phyloP scores from a whole-genome alignment of 768 basidiomycete genomes.

The Kwoniella heveanensis region DNA sequence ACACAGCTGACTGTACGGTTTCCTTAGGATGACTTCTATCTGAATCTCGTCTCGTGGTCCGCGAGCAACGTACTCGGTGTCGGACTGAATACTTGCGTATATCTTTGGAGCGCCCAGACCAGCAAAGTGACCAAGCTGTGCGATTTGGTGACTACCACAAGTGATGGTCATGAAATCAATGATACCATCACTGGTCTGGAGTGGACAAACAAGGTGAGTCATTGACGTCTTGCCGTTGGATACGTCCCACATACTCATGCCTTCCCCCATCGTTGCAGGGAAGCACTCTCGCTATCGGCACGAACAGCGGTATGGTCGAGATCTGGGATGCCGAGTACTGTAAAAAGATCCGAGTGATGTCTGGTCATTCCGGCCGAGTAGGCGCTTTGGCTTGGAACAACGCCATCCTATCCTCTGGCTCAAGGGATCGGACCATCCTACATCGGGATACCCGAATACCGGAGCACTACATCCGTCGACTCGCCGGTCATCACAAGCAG shows the following conservation, averaged over 20 bases:
- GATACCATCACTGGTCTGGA: slow-evolving; percentile 84
- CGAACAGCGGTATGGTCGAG: slow-evolving; percentile 80
- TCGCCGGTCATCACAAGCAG: slow-evolving; percentile 63
- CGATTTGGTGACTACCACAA: slow-evolving; percentile 61
- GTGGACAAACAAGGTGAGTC: slow-evolving; percentile 78
- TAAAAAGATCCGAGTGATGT: slow-evolving; percentile 75
- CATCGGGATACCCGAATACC: slow-evolving; percentile 88
- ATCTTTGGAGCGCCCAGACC: slow-evolving; percentile 95
- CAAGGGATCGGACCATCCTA: slow-evolving; percentile 83
- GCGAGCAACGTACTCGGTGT: slow-evolving; percentile 93
- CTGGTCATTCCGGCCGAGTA: slow-evolving; percentile 83
- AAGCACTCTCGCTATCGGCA: slow-evolving; percentile 87
- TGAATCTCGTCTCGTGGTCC: slow-evolving; percentile 97
- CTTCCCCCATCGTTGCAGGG: no score
- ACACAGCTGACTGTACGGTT: slow-evolving; percentile 6
- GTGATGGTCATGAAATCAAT: slow-evolving; percentile 43
- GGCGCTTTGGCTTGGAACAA: slow-evolving; percentile 94
- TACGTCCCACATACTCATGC: no score
- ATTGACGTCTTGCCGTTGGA: no score
- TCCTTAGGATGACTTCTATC: slow-evolving; percentile 83
- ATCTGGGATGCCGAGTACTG: slow-evolving; percentile 89
- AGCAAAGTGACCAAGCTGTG: slow-evolving; percentile 89
- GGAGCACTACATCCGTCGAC: slow-evolving; percentile 67
- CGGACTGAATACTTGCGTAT: slow-evolving; percentile 86
- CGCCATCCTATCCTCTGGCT: slow-evolving; percentile 82